phyloP scores from a whole-genome alignment of 441 rosid genomes.

The Kokia cookei region DNA sequence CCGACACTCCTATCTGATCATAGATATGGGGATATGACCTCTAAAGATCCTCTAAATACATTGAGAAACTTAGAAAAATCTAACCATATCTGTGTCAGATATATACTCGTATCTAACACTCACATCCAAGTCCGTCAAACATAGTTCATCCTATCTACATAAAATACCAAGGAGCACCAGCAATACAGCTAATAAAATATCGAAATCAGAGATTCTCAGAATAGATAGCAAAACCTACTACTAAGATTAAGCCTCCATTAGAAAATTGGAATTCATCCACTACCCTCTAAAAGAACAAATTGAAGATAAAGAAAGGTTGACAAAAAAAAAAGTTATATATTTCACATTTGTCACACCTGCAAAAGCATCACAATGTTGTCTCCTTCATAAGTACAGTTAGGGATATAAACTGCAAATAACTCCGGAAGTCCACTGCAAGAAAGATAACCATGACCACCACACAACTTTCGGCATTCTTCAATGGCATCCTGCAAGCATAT shows the following conservation, averaged over 20 bases:
- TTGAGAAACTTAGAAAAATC: too few species aligned
- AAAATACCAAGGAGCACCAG: not conserved
- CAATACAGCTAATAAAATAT: not conserved
- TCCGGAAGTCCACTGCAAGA: constrained; percentile 92
- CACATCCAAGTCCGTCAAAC: too few species aligned
- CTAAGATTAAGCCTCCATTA: too few species aligned
- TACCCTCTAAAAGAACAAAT: not conserved
- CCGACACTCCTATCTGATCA: too few species aligned
- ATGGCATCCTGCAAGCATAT: constrained; percentile 70
- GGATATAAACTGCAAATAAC: constrained; percentile 86
- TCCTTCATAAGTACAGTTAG: constrained; percentile 95
- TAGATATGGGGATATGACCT: too few species aligned
- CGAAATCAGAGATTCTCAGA: not conserved
- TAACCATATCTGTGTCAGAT: too few species aligned
- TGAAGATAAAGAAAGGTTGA: not conserved
- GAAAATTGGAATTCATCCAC: too few species aligned
- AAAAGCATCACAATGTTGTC: constrained; percentile 83
- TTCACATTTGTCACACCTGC: constrained; percentile 46
- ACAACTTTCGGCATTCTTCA: constrained; percentile 92
- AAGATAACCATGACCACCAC: constrained; percentile 98
- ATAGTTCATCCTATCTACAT: not conserved
- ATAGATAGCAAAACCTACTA: too few species aligned
- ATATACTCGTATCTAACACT: too few species aligned
- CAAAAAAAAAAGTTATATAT: not conserved
- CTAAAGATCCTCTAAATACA: too few species aligned